A percentile compares a stretch with the other conserved stretches of the same genome.
Evolutionary conservation across 345 rosid species (phyloP).

Genomic region (Citrus medica): DNA sequence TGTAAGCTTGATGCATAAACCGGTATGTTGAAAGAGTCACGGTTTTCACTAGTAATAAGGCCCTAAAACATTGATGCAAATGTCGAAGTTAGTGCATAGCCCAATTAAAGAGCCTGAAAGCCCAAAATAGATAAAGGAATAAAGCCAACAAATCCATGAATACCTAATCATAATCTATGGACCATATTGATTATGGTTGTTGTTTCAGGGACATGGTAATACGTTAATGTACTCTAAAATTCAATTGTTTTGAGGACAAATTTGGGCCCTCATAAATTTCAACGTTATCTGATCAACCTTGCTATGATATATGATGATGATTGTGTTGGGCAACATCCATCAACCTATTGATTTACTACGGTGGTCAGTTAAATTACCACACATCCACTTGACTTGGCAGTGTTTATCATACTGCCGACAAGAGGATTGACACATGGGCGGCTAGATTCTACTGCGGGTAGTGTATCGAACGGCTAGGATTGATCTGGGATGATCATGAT

Average conservation of each 20-base stretch:
- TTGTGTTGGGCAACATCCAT: slow-evolving; percentile 13
- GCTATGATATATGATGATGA: slow-evolving; percentile 17
- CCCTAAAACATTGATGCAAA: slow-evolving; percentile 38
- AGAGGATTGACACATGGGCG: slow-evolving; percentile 15
- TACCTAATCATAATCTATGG: slow-evolving; percentile 12
- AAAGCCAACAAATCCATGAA: background rate
- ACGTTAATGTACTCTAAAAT: background rate
- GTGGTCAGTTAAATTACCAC: slow-evolving; percentile 15
- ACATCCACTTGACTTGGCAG: slow-evolving; percentile 13
- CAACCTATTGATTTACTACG: background rate
- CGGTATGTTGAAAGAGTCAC: slow-evolving; percentile 87
- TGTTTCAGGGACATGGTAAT: slow-evolving; percentile 6
- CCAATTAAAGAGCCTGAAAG: background rate
- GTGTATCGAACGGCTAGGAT: slow-evolving; percentile 27
- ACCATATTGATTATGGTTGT: slow-evolving; percentile 13
- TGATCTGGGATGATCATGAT: slow-evolving; percentile 23
- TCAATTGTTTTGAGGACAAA: background rate
- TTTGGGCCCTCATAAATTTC: slow-evolving; percentile 8
- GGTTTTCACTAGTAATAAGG: slow-evolving; percentile 57
- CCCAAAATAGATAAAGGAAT: background rate
- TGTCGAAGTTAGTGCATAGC: background rate
- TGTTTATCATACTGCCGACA: slow-evolving; percentile 38
- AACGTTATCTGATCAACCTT: slow-evolving; percentile 4
- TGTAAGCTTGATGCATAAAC: slow-evolving; percentile 88
- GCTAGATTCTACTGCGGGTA: slow-evolving; percentile 10